Percentiles rank a stretch among this genome's conserved stretches.
Evolutionary conservation across 176 grass and related monocot genomes (phyloP).

Genomic region (Triticum timopheevii): DNA sequence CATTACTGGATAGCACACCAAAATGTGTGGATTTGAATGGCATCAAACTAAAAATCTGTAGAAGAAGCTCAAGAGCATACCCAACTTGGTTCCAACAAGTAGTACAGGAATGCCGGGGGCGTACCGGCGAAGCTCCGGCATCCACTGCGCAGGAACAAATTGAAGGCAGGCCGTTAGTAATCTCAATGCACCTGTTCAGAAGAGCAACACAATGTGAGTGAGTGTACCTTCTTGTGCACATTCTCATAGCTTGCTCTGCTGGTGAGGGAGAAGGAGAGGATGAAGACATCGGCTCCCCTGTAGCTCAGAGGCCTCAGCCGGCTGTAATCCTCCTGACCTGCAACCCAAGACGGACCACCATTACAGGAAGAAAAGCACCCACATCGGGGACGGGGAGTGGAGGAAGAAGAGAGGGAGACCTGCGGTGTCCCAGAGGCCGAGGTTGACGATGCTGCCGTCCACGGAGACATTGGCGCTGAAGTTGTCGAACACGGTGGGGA

Average conservation of each 20-base stretch:
- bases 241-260: slow-evolving; percentile 97
- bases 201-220: background rate
- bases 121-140: slow-evolving; percentile 76
- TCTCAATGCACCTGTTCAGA: background rate
- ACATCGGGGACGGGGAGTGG: background rate
- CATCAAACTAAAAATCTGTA: background rate
- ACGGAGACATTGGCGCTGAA: slow-evolving; percentile 76
- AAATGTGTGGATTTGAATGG: background rate
- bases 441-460: slow-evolving; percentile 67
- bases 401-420: slow-evolving; percentile 19
- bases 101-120: slow-evolving; percentile 67
- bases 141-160: slow-evolving; percentile 55
- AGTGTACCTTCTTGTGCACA: slow-evolving; percentile 82
- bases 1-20: background rate
- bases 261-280: slow-evolving; percentile 91
- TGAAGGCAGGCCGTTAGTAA: background rate
- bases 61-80: slow-evolving; percentile 27
- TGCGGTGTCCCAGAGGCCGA: slow-evolving; percentile 69
- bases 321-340: slow-evolving; percentile 95
- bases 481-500: slow-evolving; percentile 73
- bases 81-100: slow-evolving; percentile 89
- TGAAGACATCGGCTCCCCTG: slow-evolving; percentile 83
- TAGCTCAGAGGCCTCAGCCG: slow-evolving; percentile 91
- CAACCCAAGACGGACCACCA: background rate
- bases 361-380: background rate